Percentiles rank a stretch among this genome's conserved stretches.
Conservation (phyloP, 2,329 filamentous ascomycete species). For the Boeremia lycopersici region DNA sequence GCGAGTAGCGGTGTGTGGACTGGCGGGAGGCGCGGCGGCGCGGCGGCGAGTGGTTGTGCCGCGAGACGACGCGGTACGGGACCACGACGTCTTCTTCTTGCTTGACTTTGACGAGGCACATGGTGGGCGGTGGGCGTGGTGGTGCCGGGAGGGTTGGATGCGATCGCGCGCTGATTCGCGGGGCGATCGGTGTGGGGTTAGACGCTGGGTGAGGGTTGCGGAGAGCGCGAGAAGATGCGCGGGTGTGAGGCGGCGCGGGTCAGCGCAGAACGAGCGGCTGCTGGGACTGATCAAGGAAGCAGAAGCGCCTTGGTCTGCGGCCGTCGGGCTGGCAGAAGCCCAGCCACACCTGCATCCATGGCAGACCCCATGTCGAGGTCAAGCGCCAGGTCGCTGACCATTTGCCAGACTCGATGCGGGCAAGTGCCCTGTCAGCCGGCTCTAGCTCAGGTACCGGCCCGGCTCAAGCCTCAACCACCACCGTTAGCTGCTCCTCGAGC, state of each 20-base stretch:
- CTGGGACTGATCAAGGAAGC: constrained; percentile 23
- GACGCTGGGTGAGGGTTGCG: constrained; percentile 9
- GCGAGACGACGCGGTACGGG: constrained; percentile 45
- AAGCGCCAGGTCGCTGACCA: constrained; percentile 26
- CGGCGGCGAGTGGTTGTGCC: constrained; percentile 34
- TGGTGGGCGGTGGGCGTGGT: constrained; percentile 20
- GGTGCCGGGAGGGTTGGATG: constrained; percentile 15
- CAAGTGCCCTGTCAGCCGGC: constrained; percentile 17
- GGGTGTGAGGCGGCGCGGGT: neutral
- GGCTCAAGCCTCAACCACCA: too few species aligned
- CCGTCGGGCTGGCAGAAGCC: constrained; percentile 32
- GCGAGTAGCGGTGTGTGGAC: constrained; percentile 38
- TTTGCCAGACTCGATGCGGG: constrained; percentile 17
- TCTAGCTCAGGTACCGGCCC: constrained; percentile 4
- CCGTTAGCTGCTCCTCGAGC: too few species aligned
- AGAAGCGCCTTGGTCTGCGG: constrained; percentile 24
- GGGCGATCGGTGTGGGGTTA: constrained; percentile 33
- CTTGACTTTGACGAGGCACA: constrained; percentile 56
- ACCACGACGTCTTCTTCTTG: constrained; percentile 53
- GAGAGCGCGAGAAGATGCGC: neutral
- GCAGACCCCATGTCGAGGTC: constrained; percentile 31
- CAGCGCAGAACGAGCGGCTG: constrained; percentile 24
- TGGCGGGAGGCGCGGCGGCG: constrained; percentile 35
- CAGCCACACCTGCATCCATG: constrained; percentile 35
- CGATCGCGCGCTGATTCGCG: constrained; percentile 44